phyloP scores from a whole-genome alignment of 139 green algal species.

The Haematococcus sp. region DNA sequence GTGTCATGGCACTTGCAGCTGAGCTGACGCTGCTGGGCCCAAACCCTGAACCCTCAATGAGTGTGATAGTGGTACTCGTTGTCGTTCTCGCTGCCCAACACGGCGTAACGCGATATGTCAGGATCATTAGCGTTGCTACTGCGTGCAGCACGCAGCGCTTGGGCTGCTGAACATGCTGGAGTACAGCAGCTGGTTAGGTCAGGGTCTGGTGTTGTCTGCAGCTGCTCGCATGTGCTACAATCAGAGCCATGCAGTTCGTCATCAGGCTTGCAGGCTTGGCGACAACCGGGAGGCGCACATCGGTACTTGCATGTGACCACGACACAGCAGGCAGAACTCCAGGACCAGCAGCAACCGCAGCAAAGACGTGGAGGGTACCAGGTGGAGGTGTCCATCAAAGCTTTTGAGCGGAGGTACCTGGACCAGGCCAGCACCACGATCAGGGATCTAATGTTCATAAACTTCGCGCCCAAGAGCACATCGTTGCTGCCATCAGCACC shows the following conservation, averaged over 20 bases:
- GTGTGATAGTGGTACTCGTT: too few relatives aligned
- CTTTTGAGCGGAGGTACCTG: slow-evolving; percentile 41
- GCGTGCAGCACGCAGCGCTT: too few relatives aligned
- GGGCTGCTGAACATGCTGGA: too few relatives aligned
- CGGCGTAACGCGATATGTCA: too few relatives aligned
- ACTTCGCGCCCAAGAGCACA: slow-evolving; percentile 33
- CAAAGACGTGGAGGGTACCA: neutral
- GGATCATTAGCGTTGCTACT: too few relatives aligned
- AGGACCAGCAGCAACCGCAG: slow-evolving; percentile 5
- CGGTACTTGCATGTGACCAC: neutral
- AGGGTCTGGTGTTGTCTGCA: too few relatives aligned
- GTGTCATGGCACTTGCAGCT: too few relatives aligned
- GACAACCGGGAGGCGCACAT: too few relatives aligned
- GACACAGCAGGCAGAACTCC: neutral
- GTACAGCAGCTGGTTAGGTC: too few relatives aligned
- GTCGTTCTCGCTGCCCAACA: too few relatives aligned
- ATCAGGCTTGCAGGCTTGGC: neutral
- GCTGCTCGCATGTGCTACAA: neutral
- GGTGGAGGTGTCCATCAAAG: slow-evolving; percentile 20
- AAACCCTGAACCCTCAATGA: too few relatives aligned
- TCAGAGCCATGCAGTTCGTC: neutral
- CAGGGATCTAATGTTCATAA: slow-evolving; percentile 30
- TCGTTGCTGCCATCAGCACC: neutral
- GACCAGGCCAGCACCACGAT: slow-evolving; percentile 29
- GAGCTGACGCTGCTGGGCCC: too few relatives aligned